Percentiles rank a stretch among this genome's conserved stretches.
Evolutionary conservation across 345 rosid genomes (phyloP).

Genomic region (Draba incana): DNA sequence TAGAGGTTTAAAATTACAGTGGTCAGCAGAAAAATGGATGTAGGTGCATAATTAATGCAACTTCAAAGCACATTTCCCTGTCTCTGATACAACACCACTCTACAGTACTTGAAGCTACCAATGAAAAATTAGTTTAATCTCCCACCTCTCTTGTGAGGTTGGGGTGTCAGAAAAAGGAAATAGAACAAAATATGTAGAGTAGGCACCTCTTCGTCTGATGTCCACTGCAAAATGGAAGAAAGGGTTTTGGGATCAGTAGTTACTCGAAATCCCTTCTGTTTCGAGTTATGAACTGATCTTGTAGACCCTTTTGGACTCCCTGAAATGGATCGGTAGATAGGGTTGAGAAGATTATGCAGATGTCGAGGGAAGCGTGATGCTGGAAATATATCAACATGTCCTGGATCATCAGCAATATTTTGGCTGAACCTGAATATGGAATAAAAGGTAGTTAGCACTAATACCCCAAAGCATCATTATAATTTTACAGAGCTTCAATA

Average conservation of each 20-base stretch:
- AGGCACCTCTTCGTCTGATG: constrained; percentile 80
- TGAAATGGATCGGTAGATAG: constrained; percentile 50
- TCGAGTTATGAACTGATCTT: constrained; percentile 43
- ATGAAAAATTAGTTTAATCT: background rate
- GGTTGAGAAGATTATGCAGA: constrained; percentile 63
- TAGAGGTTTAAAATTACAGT: background rate
- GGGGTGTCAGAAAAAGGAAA: background rate
- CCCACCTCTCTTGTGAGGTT: background rate
- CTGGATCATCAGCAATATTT: constrained; percentile 75
- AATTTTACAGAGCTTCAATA: background rate
- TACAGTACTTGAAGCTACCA: background rate
- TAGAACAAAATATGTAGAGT: constrained; percentile 11
- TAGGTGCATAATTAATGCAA: background rate
- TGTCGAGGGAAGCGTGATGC: constrained; percentile 70
- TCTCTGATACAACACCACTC: constrained; percentile 7
- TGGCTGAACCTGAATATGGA: constrained; percentile 65
- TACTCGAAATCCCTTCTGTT: constrained; percentile 69
- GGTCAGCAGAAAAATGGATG: constrained; percentile 16
- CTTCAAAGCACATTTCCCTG: background rate
- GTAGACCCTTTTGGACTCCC: constrained; percentile 43
- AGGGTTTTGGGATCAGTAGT: constrained; percentile 64
- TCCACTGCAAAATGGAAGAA: constrained; percentile 70
- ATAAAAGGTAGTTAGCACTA: constrained; percentile 24
- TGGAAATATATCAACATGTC: constrained; percentile 85
- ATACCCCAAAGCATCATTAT: background rate